Percentiles rank a stretch among this genome's conserved stretches.
phyloP scores from a whole-genome alignment of 345 rosid species.

The Eucalyptus leucophloia region DNA sequence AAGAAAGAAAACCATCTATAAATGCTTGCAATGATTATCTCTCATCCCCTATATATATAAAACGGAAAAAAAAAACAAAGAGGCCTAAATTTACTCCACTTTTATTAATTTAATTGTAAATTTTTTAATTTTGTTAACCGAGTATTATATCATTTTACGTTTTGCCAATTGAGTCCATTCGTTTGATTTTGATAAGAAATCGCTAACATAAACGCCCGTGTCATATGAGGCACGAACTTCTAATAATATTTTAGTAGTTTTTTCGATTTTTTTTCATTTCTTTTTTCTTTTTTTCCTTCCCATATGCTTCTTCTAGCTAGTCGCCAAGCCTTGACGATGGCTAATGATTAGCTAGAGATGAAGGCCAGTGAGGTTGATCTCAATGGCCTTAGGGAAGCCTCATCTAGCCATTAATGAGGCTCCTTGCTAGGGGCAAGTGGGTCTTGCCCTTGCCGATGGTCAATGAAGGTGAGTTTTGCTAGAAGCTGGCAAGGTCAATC shows the following conservation, averaged over 20 bases:
- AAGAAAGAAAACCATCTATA: too few relatives aligned
- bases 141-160: rapidly evolving
- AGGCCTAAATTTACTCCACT: neutral
- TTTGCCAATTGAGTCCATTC: rapidly evolving
- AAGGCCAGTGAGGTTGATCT: neutral
- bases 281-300: too few relatives aligned
- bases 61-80: too few relatives aligned
- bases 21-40: too few relatives aligned
- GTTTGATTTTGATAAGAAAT: neutral
- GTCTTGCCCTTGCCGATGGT: neutral
- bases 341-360: neutral
- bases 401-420: neutral
- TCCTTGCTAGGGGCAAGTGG: neutral
- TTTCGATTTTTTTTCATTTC: too few relatives aligned
- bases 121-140: too few relatives aligned
- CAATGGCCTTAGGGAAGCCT: neutral
- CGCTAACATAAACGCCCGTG: rapidly evolving
- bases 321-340: neutral
- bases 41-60: too few relatives aligned
- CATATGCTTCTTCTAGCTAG: neutral
- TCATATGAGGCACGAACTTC: neutral
- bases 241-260: too few relatives aligned
- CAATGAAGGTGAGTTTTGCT: neutral
- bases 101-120: too few relatives aligned
- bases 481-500: neutral